phyloP scores from a whole-genome alignment of 2,329 filamentous ascomycete genomes.

The Colletotrichum noveboracense region DNA sequence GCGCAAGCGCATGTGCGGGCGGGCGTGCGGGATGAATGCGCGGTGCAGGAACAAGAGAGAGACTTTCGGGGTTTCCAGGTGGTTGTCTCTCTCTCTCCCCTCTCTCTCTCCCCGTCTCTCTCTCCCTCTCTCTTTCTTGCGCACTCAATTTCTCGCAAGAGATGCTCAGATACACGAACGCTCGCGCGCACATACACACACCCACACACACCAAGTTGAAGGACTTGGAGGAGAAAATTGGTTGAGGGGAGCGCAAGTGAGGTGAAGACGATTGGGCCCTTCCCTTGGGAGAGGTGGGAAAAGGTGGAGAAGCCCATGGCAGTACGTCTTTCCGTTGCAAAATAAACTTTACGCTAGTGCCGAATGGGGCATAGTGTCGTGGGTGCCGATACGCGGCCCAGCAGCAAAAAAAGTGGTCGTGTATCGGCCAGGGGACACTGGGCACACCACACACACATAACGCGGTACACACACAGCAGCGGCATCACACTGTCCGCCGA shows the following conservation, averaged over 20 bases:
- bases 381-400: conserved; percentile 16
- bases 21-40: neutral
- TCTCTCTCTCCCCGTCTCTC: too few relatives aligned
- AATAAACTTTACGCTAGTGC: conserved; percentile 17
- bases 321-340: neutral
- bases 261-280: neutral
- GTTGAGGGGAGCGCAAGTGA: neutral
- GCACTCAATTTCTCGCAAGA: neutral
- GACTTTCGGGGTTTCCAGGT: neutral
- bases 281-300: neutral
- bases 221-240: neutral
- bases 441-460: neutral
- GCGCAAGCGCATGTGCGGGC: neutral
- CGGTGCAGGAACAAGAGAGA: neutral
- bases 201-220: neutral
- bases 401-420: neutral
- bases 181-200: neutral
- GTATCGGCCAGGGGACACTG: neutral
- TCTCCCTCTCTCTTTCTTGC: neutral
- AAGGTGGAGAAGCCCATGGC: neutral
- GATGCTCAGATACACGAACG: neutral
- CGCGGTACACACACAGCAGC: neutral
- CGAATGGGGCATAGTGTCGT: neutral
- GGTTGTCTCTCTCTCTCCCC: neutral
- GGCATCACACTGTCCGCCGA: neutral